These are phyloP conservation scores for Talaromyces sp. DNA, from an alignment of 2,329 filamentous ascomycete genomes.

Conservation along the genomic window DNA sequence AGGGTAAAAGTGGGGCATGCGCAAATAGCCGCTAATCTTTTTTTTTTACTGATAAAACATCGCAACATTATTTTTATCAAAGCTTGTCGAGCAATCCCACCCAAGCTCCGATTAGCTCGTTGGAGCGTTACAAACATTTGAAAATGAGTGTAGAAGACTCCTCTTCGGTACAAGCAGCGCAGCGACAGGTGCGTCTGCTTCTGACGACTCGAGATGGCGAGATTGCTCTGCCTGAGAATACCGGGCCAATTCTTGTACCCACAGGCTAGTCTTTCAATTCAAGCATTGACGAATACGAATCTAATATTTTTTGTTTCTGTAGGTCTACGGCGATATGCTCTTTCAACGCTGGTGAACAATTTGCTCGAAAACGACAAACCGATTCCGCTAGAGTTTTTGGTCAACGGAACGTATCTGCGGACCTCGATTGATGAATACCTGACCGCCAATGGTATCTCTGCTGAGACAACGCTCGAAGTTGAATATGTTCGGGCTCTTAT, in stretches of 20 bases:
- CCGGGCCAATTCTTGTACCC: constrained; percentile 54
- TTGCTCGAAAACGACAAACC: constrained; percentile 52
- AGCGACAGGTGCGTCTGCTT: constrained; percentile 51
- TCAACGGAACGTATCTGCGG: constrained; percentile 87
- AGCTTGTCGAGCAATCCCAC: not conserved
- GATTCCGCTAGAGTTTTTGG: constrained; percentile 75
- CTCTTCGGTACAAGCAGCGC: constrained; percentile 21
- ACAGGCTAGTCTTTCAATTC: constrained; percentile 39
- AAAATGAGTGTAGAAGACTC: constrained; percentile 16
- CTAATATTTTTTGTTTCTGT: not conserved
- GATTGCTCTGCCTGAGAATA: constrained; percentile 50
- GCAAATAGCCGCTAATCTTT: constrained; percentile 1
- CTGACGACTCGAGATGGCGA: constrained; percentile 51
- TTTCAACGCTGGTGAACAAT: constrained; percentile 61
- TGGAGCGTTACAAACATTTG: not conserved
- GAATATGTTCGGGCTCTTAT: constrained; percentile 92
- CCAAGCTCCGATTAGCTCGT: not conserved
- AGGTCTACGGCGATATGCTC: constrained; percentile 55
- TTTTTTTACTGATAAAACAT: not conserved
- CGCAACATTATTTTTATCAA: not conserved
- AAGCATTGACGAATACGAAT: not conserved
- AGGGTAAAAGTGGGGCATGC: constrained; percentile 1
- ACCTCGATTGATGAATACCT: constrained; percentile 90
- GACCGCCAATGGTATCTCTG: constrained; percentile 75
- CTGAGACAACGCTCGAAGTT: constrained; percentile 79